Percentiles rank a stretch among this genome's conserved stretches.
Conservation (phyloP, 495 filamentous ascomycete genomes). For the Patellaria atrata region DNA sequence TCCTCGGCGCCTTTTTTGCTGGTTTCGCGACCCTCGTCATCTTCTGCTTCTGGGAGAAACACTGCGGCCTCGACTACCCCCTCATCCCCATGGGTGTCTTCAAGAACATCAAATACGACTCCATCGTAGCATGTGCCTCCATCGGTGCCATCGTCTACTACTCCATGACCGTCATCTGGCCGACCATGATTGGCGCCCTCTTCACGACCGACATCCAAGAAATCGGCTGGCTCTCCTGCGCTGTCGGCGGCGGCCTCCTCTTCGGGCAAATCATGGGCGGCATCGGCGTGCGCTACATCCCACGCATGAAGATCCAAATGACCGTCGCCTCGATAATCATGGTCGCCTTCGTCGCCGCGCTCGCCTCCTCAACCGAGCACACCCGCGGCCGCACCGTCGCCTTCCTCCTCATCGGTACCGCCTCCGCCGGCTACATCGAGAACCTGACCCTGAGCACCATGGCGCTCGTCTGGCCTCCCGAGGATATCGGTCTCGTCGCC, state of each 20-base stretch:
- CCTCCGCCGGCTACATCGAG: conserved; percentile 16
- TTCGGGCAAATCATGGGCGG: conserved; percentile 15
- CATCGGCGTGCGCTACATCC: conserved; percentile 8
- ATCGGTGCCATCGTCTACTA: conserved; percentile 29
- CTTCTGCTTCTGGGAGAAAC: conserved; percentile 16
- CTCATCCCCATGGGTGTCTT: conserved; percentile 35
- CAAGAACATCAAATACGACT: conserved; percentile 30
- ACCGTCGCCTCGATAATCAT: conserved; percentile 9
- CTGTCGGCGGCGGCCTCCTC: conserved; percentile 15
- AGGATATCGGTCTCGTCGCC: conserved; percentile 11
- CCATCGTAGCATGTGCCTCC: conserved; percentile 27
- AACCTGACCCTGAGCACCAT: conserved; percentile 12
- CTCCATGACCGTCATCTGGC: conserved; percentile 29
- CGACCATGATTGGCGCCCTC: conserved; percentile 19
- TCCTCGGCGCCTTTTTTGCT: conserved; percentile 12
- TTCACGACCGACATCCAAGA: conserved; percentile 25
- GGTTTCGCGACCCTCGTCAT: conserved; percentile 12
- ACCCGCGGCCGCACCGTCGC: conserved; percentile 9
- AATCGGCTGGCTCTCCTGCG: conserved; percentile 26
- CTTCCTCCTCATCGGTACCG: conserved; percentile 12
- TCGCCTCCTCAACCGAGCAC: conserved; percentile 6
- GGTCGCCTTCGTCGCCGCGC: conserved; percentile 11
- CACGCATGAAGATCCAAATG: conserved; percentile 15
- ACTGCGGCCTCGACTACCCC: conserved; percentile 19
- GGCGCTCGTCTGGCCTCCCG: conserved; percentile 13